Evolutionary conservation across 306 rosid genomes (phyloP), one percentile per base, ranked within the genome.

Genomic region (Dicorynia guianensis): DNA sequence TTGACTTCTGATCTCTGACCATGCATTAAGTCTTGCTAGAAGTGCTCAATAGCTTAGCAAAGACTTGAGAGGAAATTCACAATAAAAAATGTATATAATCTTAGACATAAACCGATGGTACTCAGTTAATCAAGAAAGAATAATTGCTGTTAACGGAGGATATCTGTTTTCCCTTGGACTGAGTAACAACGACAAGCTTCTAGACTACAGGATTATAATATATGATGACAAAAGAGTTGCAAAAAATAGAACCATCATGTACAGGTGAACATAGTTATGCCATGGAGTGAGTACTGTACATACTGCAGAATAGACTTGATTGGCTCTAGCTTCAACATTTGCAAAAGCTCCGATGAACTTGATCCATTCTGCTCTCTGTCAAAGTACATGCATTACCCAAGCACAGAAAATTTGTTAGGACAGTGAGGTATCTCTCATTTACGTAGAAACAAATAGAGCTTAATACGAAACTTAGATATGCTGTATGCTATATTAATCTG

Each of bases 331-430:
- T 81, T 94, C 97, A 58, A 80, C 84, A 75, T 91, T 91, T 69
- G 90, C 91, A 76, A 87, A 94, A 53, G 80, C 87, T 74, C 96
- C 98, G 54, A 90, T 71, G 75, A 84, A 91, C 86, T 94, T 94
- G 74, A 94, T 94, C 98, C 98, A 94, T 64, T 94, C 97, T 58
- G 98, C 97, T 76, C 93, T 88, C 98, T 94, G 36, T 48, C 75
- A 53, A 62, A 76, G 57, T 46, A 39, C 50, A 70, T 35, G 44
- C 33, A 33, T 36, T 39, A 65, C 34, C 59, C 48, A 48, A 50
- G 62, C 30, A 72, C 11, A 52, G 15, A 63, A 74, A 65, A 61
- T 34, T 18, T 36, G 12, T 10, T 15, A 58, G 36, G 15, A 4
- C 17, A 33, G 0, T 4, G n/a, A 59, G 17, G 64, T 40, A 5